Conservation (phyloP, 192 early-diverging fungal species). For the Jimgerdemannia flammicorona region DNA sequence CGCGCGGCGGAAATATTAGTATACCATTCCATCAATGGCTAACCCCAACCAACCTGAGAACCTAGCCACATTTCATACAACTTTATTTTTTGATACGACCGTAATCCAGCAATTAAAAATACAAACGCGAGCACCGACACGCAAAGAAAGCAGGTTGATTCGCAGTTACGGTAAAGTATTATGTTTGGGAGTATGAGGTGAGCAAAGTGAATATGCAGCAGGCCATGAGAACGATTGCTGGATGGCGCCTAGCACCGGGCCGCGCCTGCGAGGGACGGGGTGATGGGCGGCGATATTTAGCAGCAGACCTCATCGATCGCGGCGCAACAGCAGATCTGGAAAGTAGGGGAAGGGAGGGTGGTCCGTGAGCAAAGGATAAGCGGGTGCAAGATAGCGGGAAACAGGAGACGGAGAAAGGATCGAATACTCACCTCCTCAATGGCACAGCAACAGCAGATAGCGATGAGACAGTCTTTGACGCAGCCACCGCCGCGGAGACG, state of each 20-base stretch:
- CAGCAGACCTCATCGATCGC: not conserved
- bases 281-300: not conserved
- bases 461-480: constrained; percentile 25
- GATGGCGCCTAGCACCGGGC: not conserved
- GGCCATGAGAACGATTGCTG: not conserved
- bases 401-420: not conserved
- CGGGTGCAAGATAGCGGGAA: not conserved
- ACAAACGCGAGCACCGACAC: not conserved
- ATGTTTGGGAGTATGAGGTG: not conserved
- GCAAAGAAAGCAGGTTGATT: not conserved
- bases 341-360: not conserved
- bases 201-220: not conserved
- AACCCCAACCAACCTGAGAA: too few relatives aligned
- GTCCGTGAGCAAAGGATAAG: not conserved
- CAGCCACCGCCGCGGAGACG: constrained; percentile 20
- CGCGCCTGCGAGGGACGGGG: not conserved
- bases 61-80: too few relatives aligned
- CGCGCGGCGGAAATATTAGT: too few relatives aligned
- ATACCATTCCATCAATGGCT: too few relatives aligned
- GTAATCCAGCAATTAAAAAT: not conserved
- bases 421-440: constrained; percentile 6
- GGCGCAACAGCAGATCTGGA: not conserved
- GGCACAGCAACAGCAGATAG: constrained; percentile 28
- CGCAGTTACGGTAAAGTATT: not conserved
- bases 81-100: too few relatives aligned